Evolutionary conservation across 2,329 filamentous ascomycete genomes (phyloP), one percentile per base, ranked within the genome.

Genomic region (Colletotrichum lini): DNA sequence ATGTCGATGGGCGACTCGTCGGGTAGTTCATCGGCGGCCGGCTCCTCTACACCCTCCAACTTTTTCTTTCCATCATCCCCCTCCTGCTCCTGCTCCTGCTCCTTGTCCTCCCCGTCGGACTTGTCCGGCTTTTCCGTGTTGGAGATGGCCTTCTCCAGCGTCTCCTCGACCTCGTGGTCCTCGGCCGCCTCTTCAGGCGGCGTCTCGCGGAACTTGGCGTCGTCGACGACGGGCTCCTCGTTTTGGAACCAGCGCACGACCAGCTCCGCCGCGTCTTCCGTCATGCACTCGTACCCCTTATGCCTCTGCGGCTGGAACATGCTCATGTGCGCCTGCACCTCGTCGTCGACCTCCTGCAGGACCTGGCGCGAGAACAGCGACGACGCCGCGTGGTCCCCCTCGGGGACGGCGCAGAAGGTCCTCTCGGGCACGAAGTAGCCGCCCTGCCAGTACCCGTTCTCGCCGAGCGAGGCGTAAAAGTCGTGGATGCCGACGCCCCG

Each of bases 351-450:
- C 57, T 88, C 89, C 54, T 90, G 87, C 77, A 96, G 92, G 42
- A 92, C 87, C 49, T 81, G 79, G 18, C 89, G 85, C 45, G 86
- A 85, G 67, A 88, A 88, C 16, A 88, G 74, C 0, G 76, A 65
- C 56, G 79, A 78, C 0, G 82, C 83, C 10, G 76, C 73, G 61
- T 87, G 82, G 4, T 85, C 84, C 26, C 85, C 84, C 18, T 85
- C 82, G 0, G 91, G 92, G 30, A 95, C 82, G 4, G 93, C 92
- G 78, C 93, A 96, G 77, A 97, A 97, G 0, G 94, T 97, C 50
- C 95, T 85, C 75, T 95, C 90, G 0, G 88, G 88, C 0, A 89
- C 87, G 78, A 85, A 91, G 81, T 84, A 90, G 0, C 88, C 88
- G 2, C 88, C 88, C 38, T 83, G 87, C 88, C 88, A 90, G 76